Base-by-base conservation (phyloP, 176 grass and related monocot genomes). In the Eragrostis nindensis region DNA sequence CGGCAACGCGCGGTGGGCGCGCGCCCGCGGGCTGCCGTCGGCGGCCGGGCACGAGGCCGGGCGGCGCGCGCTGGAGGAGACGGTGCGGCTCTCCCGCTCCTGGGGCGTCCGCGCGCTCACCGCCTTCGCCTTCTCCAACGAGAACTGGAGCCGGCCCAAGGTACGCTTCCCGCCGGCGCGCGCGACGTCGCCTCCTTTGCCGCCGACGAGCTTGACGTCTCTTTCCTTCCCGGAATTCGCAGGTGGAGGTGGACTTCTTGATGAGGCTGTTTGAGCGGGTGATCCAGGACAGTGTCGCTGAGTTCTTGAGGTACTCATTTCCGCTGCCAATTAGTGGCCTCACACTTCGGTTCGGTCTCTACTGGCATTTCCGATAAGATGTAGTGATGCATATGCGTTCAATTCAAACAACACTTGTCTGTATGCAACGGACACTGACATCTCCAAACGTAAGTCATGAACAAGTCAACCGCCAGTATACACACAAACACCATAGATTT, bases 131-230 rank as follows among this genome's bases (percentile, higher is more conserved):
- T 95, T 95, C 87, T 95, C 93, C 69, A 50, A 65, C 71, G 93
- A 92, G 87, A 95, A 95, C 69, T 92, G 93, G 93, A 74, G 62
- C 87, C 93, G 93, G 17, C 79, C 93, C 52, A 91, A 85, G 92
- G 85, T 61, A 76, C 15, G 36, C 30, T 48, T n/a, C 3, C 8
- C 21, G 12, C 42, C 64, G 2, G 56, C 56, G 16, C 21, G 15
- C 46, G 32, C 45, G 24, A 36, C 54, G 11, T n/a, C 18, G 11
- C 46, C n/a, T 74, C 70, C 25, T n/a, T 71, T 52, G 62, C 25
- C 27, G 2, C 6, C 26, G 56, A 41, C 39, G 62, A 74, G 55
- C 71, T 70, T 88, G 43, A 65, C 16, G 66, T 68, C 15, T 48
- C 40, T 66, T 24, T 32, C 3, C 19, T 32, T 81, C n/a, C 55